phyloP scores from a whole-genome alignment of 768 basidiomycete species.

The Rossbeevera mucosa region DNA sequence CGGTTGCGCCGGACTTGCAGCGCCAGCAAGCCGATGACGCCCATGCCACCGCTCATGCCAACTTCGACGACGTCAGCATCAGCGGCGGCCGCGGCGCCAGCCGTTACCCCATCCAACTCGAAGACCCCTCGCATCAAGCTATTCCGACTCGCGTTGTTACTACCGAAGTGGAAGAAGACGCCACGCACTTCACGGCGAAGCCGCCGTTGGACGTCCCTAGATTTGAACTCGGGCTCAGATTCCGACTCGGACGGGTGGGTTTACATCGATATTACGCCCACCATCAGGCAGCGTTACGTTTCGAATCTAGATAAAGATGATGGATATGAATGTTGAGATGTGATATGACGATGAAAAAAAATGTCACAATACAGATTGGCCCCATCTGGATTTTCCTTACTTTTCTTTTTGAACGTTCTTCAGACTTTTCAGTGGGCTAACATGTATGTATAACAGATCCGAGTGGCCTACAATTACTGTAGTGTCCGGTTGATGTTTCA shows the following conservation, averaged over 20 bases:
- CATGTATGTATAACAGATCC: not conserved
- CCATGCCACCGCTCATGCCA: not conserved
- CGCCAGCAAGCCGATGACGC: not conserved
- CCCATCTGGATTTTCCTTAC: not conserved
- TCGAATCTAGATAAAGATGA: constrained; percentile 8
- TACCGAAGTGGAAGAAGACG: constrained; percentile 14
- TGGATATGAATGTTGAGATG: not conserved
- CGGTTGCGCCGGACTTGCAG: not conserved
- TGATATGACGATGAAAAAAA: not conserved
- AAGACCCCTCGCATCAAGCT: constrained; percentile 15
- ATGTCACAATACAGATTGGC: not conserved
- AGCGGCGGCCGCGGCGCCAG: not conserved
- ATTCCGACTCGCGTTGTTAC: constrained; percentile 6
- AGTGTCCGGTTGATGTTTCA: not conserved
- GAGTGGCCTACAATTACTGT: not conserved
- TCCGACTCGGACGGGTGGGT: constrained; percentile 22
- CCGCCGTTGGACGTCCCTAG: constrained; percentile 1
- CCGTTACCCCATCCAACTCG: constrained; percentile 13
- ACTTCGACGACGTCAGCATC: not conserved
- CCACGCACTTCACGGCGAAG: not conserved
- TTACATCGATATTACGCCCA: constrained; percentile 26
- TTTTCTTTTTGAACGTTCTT: not conserved
- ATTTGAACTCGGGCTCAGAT: constrained; percentile 6
- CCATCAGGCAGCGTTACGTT: constrained; percentile 19
- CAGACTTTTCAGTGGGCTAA: not conserved